Evolutionary conservation across 345 rosid genomes (phyloP), one percentile per base, ranked within the genome.

Genomic region (Hibiscus trionum): DNA sequence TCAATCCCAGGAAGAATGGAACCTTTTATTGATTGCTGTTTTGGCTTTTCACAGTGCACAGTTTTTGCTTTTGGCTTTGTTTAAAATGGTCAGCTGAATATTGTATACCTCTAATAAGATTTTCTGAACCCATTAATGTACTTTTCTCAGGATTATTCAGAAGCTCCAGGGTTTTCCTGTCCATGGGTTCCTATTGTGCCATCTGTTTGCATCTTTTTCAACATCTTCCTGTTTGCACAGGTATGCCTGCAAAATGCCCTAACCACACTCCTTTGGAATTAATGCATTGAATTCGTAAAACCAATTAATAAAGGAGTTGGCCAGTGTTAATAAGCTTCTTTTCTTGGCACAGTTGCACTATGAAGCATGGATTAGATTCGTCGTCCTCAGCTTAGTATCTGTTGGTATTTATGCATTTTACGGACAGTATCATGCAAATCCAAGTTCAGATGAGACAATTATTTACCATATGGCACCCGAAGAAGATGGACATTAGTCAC

Each of bases 161-260:
- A 71, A 72, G 82, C 91, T 63, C 83, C 76, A 2, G 93, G 97
- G 64, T 95, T 95, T 79, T 75, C 88, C 65, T 95, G 99, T 76
- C 99, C 99, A 19, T 79, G 93, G 69, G 99, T 95, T 70, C 98
- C 99, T 12, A 53, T 89, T 15, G 60, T 95, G 75, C 99, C 99
- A 53, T 76, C 84, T 42, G 68, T 87, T 69, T 88, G 97, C 84
- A 88, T 95, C 79, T 89, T 93, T 84, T 87, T 95, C 82, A 95
- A 93, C 81, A 87, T 95, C 70, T 95, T 90, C 84, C 85, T 95
- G 76, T 90, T 90, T 83, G 97, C 98, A 81, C 98, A 93, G 97
- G 97, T 95, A 79, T 73, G 67, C 69, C 66, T 26, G 60, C 52
- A 4, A 29, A 71, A 44, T 27, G 21, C n/a, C 47, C 37, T 60